Evolutionary conservation across 2,329 filamentous ascomycete genomes (phyloP).

Genomic region (Pezicula carpinea): DNA sequence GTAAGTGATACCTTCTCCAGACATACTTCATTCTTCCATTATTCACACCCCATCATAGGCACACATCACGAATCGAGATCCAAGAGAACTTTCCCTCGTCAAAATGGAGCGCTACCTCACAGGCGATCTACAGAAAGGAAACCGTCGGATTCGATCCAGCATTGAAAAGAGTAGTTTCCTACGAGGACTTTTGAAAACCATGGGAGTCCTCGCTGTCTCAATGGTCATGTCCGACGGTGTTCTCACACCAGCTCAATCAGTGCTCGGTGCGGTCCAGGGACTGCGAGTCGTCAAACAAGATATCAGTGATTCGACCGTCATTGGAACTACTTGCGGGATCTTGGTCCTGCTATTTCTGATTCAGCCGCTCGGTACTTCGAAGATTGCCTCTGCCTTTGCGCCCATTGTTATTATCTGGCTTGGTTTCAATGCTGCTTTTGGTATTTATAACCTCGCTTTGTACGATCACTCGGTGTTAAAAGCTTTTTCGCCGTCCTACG

Average conservation of each 20-base stretch:
- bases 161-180: conserved; percentile 52
- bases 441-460: conserved; percentile 55
- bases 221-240: conserved; percentile 63
- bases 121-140: conserved; percentile 46
- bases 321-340: conserved; percentile 60
- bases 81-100: conserved; percentile 48
- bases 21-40: not conserved
- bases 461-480: conserved; percentile 49
- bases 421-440: conserved; percentile 55
- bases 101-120: conserved; percentile 55
- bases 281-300: conserved; percentile 52
- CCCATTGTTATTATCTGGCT: conserved; percentile 67
- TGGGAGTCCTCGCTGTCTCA: conserved; percentile 60
- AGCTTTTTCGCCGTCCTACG: conserved; percentile 53
- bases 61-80: conserved; percentile 56
- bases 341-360: conserved; percentile 57
- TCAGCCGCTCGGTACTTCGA: conserved; percentile 60
- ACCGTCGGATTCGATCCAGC: conserved; percentile 46
- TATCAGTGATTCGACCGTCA: conserved; percentile 50
- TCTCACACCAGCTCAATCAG: conserved; percentile 63
- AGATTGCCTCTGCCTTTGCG: conserved; percentile 55
- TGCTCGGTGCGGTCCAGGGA: conserved; percentile 63
- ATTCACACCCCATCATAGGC: conserved; percentile 25
- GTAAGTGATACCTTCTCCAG: conserved; percentile 16
- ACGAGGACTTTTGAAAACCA: conserved; percentile 52